These are phyloP conservation scores for Tothia fuscella DNA, from an alignment of 2,329 filamentous ascomycete species.

Conservation along the genomic window DNA sequence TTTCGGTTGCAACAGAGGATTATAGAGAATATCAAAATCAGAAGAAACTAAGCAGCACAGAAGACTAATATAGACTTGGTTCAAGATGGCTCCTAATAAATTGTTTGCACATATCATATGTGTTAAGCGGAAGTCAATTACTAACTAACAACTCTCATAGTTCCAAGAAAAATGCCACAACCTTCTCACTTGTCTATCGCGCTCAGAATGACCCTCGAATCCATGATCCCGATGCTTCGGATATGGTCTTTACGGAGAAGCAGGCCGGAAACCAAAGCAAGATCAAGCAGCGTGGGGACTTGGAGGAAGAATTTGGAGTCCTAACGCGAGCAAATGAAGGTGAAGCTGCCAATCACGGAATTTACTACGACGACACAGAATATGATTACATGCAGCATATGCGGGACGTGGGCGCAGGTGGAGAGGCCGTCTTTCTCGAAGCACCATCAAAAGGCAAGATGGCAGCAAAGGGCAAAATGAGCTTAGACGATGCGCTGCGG, in stretches of 20 bases:
- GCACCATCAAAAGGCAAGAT: conserved; percentile 46
- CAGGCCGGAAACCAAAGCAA: conserved; percentile 17
- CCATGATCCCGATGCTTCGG: conserved; percentile 76
- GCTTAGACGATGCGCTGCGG: conserved; percentile 70
- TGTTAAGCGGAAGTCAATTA: too few relatives aligned
- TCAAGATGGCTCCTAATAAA: too few relatives aligned
- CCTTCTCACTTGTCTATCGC: conserved; percentile 88
- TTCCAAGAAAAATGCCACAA: conserved; percentile 85
- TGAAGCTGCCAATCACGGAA: conserved; percentile 84
- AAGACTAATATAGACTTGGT: too few relatives aligned
- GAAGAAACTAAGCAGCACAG: too few relatives aligned
- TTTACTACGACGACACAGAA: conserved; percentile 88
- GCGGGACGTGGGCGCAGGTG: conserved; percentile 62
- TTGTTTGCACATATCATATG: too few relatives aligned
- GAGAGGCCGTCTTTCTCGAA: conserved; percentile 73
- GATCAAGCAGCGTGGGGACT: conserved; percentile 59
- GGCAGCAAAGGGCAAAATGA: conserved; percentile 50
- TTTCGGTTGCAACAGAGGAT: too few relatives aligned
- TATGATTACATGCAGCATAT: conserved; percentile 99
- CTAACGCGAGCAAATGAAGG: conserved; percentile 79
- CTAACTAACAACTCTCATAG: too few relatives aligned
- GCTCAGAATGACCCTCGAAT: conserved; percentile 96
- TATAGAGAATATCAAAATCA: too few relatives aligned
- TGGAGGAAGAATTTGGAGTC: conserved; percentile 61
- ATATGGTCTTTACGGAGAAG: conserved; percentile 74